Conservation (phyloP, 208 protist genomes). For the Leishmania gerbilli region DNA sequence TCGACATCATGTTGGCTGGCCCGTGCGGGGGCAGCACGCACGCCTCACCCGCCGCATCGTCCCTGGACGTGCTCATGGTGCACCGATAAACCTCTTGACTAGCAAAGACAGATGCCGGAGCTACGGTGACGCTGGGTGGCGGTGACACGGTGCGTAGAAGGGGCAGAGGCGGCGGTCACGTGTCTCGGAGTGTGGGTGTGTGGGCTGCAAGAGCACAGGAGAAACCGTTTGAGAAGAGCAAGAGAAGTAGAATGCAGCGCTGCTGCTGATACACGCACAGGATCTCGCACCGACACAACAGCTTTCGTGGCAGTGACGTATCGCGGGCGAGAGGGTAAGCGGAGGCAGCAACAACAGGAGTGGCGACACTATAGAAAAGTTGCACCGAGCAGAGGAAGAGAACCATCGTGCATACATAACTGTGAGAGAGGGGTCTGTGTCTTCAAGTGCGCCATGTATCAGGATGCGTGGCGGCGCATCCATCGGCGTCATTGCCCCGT, state of each 20-base stretch:
- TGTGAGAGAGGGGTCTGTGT: background rate
- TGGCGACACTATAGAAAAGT: background rate
- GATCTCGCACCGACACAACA: background rate
- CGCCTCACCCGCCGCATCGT: background rate
- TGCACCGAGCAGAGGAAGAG: background rate
- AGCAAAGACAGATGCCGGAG: background rate
- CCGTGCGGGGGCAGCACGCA: slow-evolving; percentile 51
- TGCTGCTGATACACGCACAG: background rate
- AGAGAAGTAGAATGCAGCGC: background rate
- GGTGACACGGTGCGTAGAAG: background rate
- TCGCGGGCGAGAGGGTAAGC: background rate
- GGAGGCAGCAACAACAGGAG: background rate
- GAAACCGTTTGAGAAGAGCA: background rate
- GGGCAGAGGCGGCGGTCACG: background rate
- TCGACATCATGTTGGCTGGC: slow-evolving; percentile 72
- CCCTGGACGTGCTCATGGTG: background rate
- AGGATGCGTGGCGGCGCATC: background rate
- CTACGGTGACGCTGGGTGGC: background rate
- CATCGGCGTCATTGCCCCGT: background rate
- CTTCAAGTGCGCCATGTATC: background rate
- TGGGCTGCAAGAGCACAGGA: background rate
- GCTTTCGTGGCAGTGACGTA: background rate
- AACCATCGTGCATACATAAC: background rate
- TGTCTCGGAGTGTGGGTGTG: too few relatives aligned
- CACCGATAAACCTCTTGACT: background rate